These are phyloP conservation scores for Medicago lupulina DNA, from an alignment of 306 rosid genomes.

Conservation along the genomic window DNA sequence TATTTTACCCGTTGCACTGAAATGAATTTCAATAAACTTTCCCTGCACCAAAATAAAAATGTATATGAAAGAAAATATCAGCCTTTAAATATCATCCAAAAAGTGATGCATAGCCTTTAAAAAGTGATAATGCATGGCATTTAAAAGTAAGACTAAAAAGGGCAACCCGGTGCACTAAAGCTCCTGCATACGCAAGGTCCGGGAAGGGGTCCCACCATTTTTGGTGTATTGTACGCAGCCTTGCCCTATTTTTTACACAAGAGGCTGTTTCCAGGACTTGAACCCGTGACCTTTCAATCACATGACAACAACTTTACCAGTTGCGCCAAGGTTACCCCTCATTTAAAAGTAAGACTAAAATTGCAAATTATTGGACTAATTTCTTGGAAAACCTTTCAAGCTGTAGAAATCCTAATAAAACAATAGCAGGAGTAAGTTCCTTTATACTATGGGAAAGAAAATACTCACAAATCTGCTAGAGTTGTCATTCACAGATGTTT, in stretches of 20 bases:
- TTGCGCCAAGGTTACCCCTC: too few species aligned
- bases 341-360: too few species aligned
- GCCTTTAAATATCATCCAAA: constrained; percentile 22
- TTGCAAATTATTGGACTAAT: constrained; percentile 22
- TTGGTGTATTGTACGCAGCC: too few species aligned
- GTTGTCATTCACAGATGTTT: constrained; percentile 71
- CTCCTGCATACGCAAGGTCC: too few species aligned
- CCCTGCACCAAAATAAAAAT: constrained; percentile 69
- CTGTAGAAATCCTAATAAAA: constrained; percentile 22
- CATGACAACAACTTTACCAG: too few species aligned
- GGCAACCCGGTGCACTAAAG: too few species aligned
- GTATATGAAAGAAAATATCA: constrained; percentile 40
- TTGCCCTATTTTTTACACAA: too few species aligned
- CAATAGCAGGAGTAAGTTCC: constrained; percentile 25
- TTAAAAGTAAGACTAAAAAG: constrained; percentile 1
- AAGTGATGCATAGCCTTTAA: constrained; percentile 40
- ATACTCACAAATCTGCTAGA: constrained; percentile 92
- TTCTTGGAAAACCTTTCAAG: constrained; percentile 28
- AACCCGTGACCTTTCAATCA: too few species aligned
- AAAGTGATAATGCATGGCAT: not conserved
- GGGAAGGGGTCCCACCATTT: too few species aligned
- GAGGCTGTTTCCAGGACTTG: too few species aligned
- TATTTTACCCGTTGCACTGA: constrained; percentile 70
- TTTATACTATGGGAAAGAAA: not conserved
- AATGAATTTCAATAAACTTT: constrained; percentile 78